Base-by-base conservation (phyloP, 139 green algal genomes). In the Spirogloea muscicola region DNA sequence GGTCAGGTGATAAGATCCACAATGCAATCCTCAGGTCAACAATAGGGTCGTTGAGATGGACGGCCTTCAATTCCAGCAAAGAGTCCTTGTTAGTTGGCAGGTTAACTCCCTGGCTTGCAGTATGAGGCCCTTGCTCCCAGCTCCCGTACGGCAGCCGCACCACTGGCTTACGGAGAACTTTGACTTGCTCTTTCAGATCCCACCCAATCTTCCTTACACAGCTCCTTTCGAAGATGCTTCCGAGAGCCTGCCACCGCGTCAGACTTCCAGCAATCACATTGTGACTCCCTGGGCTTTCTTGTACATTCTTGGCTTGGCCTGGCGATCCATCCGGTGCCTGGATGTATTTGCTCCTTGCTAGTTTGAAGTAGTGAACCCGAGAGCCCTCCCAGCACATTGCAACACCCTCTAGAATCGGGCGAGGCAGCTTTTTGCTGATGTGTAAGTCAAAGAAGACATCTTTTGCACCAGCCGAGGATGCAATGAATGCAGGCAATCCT, bases 401-500 rank as follows among this genome's bases (percentile, higher is more conserved):
- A 69, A 80, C 18, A 10, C 72, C 72, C 36, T 80, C 72, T 0
- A 80, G 49, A 21, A 34, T 36, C 6, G 55, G 13, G 27, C 31
- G 5, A 33, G 6, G 16, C 59, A 13, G 33, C 2, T 16, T 41
- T 42, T 75, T 27, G 42, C 29, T 70, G 6, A 69, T 33, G 38
- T 80, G 72, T 5, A 80, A 51, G 49, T 80, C 72, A n/a, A 77
- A 36, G 10, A n/a, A 36, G 38, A 77, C 76, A 42, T 80, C 72
- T 9, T 38, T 16, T 34, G 40, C 62, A n/a, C 27, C 29, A 27
- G 39, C 55, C 72, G 62, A 80, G 16, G 49, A 25, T 10, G 25
- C 13, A 13, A 69, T 58, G 34, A 80, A 76, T 9, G 31, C 34
- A 31, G 37, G 25, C 21, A 80, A 67, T 16, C 72, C 72, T 21